These are phyloP conservation scores for Wickerhamiella azymoides DNA, from an alignment of 805 yeast genomes.

Conservation along the genomic window DNA sequence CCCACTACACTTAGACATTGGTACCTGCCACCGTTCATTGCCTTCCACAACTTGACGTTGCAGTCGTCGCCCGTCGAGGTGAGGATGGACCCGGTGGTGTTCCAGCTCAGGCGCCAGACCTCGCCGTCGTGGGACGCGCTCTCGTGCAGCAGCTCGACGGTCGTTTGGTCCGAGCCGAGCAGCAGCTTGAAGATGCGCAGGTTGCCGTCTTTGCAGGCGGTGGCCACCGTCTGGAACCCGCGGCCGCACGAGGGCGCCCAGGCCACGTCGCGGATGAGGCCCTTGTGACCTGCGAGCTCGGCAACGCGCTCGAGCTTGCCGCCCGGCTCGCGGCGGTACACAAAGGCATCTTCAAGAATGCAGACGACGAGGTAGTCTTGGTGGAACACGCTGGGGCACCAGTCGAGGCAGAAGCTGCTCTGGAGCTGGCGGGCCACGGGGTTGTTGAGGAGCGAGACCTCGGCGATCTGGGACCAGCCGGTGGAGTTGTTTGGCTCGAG, in stretches of 20 bases:
- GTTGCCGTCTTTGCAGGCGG: constrained; percentile 90
- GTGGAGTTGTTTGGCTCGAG: constrained; percentile 78
- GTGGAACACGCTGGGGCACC: constrained; percentile 82
- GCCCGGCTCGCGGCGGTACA: constrained; percentile 43
- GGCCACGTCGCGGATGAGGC: constrained; percentile 71
- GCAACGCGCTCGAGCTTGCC: constrained; percentile 36
- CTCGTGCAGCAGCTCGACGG: constrained; percentile 49
- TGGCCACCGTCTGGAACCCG: constrained; percentile 74
- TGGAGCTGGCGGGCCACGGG: constrained; percentile 74
- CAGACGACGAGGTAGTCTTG: constrained; percentile 71
- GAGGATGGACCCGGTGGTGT: constrained; percentile 78
- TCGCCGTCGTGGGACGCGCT: constrained; percentile 71
- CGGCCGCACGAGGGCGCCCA: constrained; percentile 98
- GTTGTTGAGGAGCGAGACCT: constrained; percentile 41
- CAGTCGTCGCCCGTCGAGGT: constrained; percentile 96
- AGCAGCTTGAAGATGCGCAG: constrained; percentile 68
- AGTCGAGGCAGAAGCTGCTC: constrained; percentile 69
- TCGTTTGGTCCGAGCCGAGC: constrained; percentile 18
- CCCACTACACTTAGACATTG: constrained; percentile 80
- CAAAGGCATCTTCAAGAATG: constrained; percentile 74
- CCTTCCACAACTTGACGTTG: constrained; percentile 79
- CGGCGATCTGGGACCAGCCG: constrained; percentile 67
- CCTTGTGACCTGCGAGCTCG: constrained; percentile 69
- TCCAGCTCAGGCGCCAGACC: constrained; percentile 96
- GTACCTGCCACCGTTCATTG: constrained; percentile 72